Evolutionary conservation across 352 stramenopile species (phyloP).

Genomic region (Pythium brachiatum): DNA sequence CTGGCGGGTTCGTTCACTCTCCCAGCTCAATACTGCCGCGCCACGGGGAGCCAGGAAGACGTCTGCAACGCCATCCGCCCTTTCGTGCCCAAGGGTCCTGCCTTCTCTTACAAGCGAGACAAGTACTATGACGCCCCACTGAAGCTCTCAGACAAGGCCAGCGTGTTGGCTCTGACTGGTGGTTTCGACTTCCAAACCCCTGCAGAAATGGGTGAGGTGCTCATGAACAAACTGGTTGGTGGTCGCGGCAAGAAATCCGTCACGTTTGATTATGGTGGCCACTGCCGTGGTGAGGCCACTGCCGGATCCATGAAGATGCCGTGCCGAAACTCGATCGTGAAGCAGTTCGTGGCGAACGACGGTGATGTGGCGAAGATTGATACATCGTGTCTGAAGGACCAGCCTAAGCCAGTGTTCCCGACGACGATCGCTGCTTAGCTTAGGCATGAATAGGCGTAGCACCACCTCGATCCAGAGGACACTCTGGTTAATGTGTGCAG

Average conservation of each 20-base stretch:
- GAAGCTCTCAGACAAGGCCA: slow-evolving; percentile 22
- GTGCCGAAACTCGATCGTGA: slow-evolving; percentile 23
- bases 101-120: slow-evolving; percentile 34
- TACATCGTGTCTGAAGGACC: slow-evolving; percentile 24
- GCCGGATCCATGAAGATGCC: slow-evolving; percentile 1
- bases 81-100: background rate
- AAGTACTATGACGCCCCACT: slow-evolving; percentile 30
- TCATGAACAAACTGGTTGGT: slow-evolving; percentile 21
- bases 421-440: background rate
- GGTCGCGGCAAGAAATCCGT: slow-evolving; percentile 21
- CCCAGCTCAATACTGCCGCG: background rate
- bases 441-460: no score
- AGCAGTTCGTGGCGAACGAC: slow-evolving; percentile 14
- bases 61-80: background rate
- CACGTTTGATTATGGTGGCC: slow-evolving; percentile 28
- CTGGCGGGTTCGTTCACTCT: background rate
- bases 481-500: no score
- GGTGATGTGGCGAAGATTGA: slow-evolving; percentile 28
- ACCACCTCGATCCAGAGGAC: no score
- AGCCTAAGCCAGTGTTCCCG: slow-evolving; percentile 5
- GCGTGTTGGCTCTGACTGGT: slow-evolving; percentile 35
- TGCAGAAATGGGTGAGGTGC: slow-evolving; percentile 15
- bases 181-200: slow-evolving; percentile 31
- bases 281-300: slow-evolving; percentile 19
- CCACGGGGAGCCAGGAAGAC: background rate